Percentiles rank a stretch among this genome's conserved stretches.
These are phyloP conservation scores for Aureobasidium sp. DNA, from an alignment of 2,329 filamentous ascomycete genomes.

Conservation along the genomic window DNA sequence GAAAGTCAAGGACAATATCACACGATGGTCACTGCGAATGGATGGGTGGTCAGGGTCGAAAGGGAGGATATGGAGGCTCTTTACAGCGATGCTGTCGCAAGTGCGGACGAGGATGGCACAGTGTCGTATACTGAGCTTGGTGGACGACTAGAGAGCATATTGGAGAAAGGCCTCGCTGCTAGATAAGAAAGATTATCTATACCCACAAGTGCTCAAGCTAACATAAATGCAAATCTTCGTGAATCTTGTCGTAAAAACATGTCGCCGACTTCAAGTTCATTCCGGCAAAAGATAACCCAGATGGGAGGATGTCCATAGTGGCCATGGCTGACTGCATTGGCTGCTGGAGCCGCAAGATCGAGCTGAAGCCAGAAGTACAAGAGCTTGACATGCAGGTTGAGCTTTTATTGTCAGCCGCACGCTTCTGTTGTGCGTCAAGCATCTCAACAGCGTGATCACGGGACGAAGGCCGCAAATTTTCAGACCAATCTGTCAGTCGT, in stretches of 20 bases:
- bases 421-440: neutral
- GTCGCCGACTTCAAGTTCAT: too few relatives aligned
- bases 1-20: slow-evolving; percentile 24
- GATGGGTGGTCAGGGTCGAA: slow-evolving; percentile 38
- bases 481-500: neutral
- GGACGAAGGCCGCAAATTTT: neutral
- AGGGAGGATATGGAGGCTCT: slow-evolving; percentile 33
- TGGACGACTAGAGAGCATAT: neutral
- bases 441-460: neutral
- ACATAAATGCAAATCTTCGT: neutral
- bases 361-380: neutral
- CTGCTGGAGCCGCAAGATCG: neutral
- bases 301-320: too few relatives aligned
- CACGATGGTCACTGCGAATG: slow-evolving; percentile 37
- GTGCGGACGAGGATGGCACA: slow-evolving; percentile 7
- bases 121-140: neutral
- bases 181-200: neutral
- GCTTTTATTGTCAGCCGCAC: neutral
- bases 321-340: too few relatives aligned
- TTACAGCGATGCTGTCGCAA: slow-evolving; percentile 29
- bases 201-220: neutral
- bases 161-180: neutral
- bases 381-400: neutral
- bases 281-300: too few relatives aligned
- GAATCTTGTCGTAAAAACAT: too few relatives aligned